phyloP scores from a whole-genome alignment of 352 stramenopile genomes.

The Sclerospora graminicola region DNA sequence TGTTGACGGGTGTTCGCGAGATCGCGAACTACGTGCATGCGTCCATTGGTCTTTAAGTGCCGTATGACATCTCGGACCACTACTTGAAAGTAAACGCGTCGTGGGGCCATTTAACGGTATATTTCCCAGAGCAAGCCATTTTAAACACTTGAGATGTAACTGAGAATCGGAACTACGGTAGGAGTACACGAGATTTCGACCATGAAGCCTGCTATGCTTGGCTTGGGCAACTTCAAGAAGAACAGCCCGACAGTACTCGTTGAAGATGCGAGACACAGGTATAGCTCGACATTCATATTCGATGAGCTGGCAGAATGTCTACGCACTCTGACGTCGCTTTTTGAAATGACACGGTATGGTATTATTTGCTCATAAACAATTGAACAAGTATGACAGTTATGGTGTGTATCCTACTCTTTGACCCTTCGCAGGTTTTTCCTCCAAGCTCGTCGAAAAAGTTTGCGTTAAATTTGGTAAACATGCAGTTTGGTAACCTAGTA shows the following conservation, averaged over 20 bases:
- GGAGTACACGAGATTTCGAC: constrained; percentile 65
- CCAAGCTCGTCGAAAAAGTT: constrained; percentile 51
- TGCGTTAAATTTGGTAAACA: constrained; percentile 28
- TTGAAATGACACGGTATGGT: constrained; percentile 28
- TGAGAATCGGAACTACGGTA: constrained; percentile 1
- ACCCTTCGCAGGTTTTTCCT: constrained; percentile 40
- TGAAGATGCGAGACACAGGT: constrained; percentile 13
- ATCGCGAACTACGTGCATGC: constrained; percentile 26
- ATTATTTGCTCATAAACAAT: background rate
- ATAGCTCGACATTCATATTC: background rate
- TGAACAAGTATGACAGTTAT: background rate
- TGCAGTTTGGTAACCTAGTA: background rate
- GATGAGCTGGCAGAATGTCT: background rate
- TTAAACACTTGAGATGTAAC: no score
- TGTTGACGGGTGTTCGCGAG: no score
- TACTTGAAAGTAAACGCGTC: constrained; percentile 54
- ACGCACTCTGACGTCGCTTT: background rate
- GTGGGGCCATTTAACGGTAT: constrained; percentile 41
- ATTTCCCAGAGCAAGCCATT: background rate
- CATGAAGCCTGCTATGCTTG: constrained; percentile 71
- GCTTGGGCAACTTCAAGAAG: constrained; percentile 39
- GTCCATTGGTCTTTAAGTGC: constrained; percentile 54
- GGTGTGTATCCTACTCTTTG: background rate
- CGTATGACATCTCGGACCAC: constrained; percentile 70
- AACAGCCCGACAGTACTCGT: constrained; percentile 40